These are phyloP conservation scores for Circinella umbellata DNA, from an alignment of 371 early-diverging fungal genomes.

Conservation along the genomic window DNA sequence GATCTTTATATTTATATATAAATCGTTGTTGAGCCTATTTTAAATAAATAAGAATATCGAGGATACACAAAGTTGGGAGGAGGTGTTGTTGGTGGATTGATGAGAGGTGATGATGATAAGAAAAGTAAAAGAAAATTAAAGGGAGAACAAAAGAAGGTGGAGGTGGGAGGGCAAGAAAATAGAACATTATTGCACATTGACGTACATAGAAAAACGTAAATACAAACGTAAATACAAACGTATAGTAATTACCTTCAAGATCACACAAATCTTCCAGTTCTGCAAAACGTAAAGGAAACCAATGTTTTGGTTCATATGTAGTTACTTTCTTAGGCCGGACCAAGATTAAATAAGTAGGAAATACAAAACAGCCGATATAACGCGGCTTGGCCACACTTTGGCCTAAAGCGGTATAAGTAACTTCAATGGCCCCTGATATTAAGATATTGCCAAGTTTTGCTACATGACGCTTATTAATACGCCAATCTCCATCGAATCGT, in stretches of 20 bases:
- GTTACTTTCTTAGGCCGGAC: constrained; percentile 59
- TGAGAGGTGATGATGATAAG: no score
- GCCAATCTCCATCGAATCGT: constrained; percentile 46
- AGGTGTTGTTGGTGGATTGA: no score
- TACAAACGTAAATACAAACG: neutral
- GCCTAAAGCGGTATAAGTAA: constrained; percentile 46
- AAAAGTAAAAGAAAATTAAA: no score
- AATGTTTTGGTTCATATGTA: constrained; percentile 59
- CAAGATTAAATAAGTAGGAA: constrained; percentile 55
- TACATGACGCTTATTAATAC: constrained; percentile 35
- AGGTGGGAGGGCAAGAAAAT: no score
- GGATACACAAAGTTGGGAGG: no score
- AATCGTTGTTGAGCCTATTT: no score
- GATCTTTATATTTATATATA: no score
- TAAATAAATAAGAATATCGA: no score
- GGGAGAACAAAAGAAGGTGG: no score
- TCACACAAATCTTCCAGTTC: constrained; percentile 51
- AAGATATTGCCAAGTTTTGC: constrained; percentile 37
- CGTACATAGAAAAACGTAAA: neutral
- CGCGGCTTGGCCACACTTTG: constrained; percentile 40
- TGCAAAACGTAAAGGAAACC: constrained; percentile 58
- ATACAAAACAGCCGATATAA: constrained; percentile 61
- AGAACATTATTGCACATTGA: no score
- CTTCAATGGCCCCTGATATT: constrained; percentile 48
- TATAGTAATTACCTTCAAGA: constrained; percentile 32